Conservation (phyloP, 108 stramenopile species). For the Discostella pseudostelligera region DNA sequence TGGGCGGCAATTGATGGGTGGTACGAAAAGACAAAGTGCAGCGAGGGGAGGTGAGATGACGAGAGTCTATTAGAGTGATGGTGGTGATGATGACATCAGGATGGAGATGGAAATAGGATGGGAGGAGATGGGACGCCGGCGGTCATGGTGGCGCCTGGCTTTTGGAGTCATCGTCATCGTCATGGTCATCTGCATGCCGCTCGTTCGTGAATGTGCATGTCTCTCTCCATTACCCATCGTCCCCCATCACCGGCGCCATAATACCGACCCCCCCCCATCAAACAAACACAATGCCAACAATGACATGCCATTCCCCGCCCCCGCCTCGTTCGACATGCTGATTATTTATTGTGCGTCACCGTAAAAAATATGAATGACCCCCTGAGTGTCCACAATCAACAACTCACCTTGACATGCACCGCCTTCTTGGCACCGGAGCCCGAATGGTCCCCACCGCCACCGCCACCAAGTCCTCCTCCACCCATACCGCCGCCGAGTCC, state of each 20-base stretch:
- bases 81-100: background rate
- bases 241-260: too few relatives aligned
- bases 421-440: constrained; percentile 34
- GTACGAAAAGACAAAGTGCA: background rate
- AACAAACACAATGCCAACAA: too few relatives aligned
- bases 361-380: too few relatives aligned
- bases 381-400: too few relatives aligned
- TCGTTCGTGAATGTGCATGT: background rate
- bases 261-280: too few relatives aligned
- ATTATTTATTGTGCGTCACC: too few relatives aligned
- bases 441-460: background rate
- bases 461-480: constrained; percentile 3
- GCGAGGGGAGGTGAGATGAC: background rate
- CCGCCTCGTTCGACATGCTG: too few relatives aligned
- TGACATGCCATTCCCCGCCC: too few relatives aligned
- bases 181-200: too few relatives aligned
- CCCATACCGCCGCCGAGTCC: background rate
- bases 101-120: background rate
- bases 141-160: background rate
- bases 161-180: constrained; percentile 6
- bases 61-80: background rate
- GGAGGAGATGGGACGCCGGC: too few relatives aligned
- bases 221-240: too few relatives aligned
- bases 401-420: constrained; percentile 53
- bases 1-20: too few relatives aligned